Base-by-base conservation (phyloP, 768 basidiomycete genomes). In the Amylocystis lapponica region DNA sequence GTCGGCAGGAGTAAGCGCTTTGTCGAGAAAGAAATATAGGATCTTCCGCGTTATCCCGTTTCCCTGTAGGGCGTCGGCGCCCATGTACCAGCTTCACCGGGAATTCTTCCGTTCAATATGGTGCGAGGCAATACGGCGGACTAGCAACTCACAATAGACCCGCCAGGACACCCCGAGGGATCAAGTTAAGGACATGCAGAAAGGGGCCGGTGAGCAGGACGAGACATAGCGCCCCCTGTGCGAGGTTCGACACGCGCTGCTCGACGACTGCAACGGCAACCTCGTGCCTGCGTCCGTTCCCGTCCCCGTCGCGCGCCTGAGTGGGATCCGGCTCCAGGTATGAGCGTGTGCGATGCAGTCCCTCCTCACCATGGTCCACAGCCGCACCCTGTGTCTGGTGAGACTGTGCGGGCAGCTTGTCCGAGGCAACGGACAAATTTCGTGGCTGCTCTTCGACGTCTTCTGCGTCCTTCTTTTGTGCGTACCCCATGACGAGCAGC, bases 161-260 rank as follows among this genome's bases (percentile, higher is more conserved):
- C 12, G 89, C 89, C 17, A 94, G 70, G 11, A 85, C 86, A 25
- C 83, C 81, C 60, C 89, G 70, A 0, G 92, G 90, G 45, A 96
- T 87, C 46, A 90, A 68, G 27, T 75, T 71, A 21, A 95, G 65
- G 19, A 94, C 70, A 52, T 86, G 84, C 34, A 96, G 61, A 59
- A 96, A 86, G 0, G 92, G 93, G 0, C 81, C 78, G 0, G 80
- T 82, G 48, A 96, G 78, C 17, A 93, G 71, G 14, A 91, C 79
- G 6, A 96, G 73, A 56, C 79, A 88, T 26, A 90, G 63, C 11
- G 77, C 63, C 17, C 94, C 90, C 61, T 96, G 87, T 0, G 81
- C 83, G 16, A 96, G 72, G 58, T 96, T 94, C 7, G 90, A 94
- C 10, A 90, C 79, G n/a, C 93, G 75, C 63, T 96, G 93, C 59